A percentile compares a stretch with the other conserved stretches of the same genome.
phyloP scores from a whole-genome alignment of 2,329 filamentous ascomycete species.

The Fusarium paranaense region DNA sequence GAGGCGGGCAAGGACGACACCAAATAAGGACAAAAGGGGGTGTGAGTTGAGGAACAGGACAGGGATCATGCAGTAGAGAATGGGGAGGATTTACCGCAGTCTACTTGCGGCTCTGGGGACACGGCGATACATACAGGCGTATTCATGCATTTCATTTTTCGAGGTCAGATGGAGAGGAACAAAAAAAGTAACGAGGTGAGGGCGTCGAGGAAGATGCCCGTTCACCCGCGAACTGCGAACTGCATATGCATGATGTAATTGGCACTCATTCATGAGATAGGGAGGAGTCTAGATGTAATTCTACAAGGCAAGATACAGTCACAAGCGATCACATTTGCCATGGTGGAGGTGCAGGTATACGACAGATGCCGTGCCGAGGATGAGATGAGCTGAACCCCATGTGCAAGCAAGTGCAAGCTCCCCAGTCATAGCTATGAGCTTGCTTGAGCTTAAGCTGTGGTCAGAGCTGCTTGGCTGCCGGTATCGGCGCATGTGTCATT shows the following conservation, averaged over 20 bases:
- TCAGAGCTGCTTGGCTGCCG: conserved; percentile 17
- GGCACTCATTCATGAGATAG: background rate
- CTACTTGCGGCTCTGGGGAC: conserved; percentile 13
- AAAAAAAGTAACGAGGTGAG: background rate
- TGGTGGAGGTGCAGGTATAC: background rate
- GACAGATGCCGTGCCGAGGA: conserved; percentile 19
- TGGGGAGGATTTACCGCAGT: conserved; percentile 5
- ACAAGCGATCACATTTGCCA: background rate
- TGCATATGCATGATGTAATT: conserved; percentile 10
- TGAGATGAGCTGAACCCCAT: conserved; percentile 19
- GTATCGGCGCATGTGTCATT: conserved; percentile 31
- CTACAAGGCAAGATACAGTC: conserved; percentile 3
- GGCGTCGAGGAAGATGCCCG: background rate
- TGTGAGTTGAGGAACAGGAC: conserved; percentile 17
- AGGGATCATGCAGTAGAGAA: conserved; percentile 17
- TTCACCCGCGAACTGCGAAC: background rate
- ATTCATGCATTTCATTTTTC: conserved; percentile 13
- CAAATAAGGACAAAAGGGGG: conserved; percentile 32
- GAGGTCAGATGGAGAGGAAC: conserved; percentile 4
- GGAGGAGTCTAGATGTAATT: background rate
- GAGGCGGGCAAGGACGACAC: conserved; percentile 44
- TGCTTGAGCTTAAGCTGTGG: conserved; percentile 11
- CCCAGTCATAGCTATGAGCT: background rate
- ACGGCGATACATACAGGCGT: background rate
- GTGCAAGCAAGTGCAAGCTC: background rate